phyloP scores from a whole-genome alignment of 441 rosid species.

The Raphanus hybrid region DNA sequence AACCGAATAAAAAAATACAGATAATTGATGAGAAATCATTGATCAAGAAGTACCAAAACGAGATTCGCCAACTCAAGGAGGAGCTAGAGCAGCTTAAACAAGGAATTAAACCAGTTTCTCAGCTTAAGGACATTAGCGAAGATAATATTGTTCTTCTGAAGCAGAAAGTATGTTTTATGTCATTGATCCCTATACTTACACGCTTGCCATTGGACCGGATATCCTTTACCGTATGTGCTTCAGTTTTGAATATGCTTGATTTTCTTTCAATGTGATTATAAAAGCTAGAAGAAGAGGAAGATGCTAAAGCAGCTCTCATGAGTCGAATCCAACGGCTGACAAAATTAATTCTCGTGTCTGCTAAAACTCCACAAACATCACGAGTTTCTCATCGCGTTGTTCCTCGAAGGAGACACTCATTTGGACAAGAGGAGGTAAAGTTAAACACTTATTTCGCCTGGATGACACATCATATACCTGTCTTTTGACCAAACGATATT shows the following conservation, averaged over 20 bases:
- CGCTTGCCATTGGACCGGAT: slow-evolving; percentile 2
- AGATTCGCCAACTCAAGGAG: slow-evolving; percentile 73
- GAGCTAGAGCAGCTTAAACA: slow-evolving; percentile 69
- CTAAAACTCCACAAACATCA: slow-evolving; percentile 82
- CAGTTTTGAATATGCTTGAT: slow-evolving; percentile 12
- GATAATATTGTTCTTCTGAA: slow-evolving; percentile 82
- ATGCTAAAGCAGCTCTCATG: slow-evolving; percentile 94
- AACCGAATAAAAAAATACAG: slow-evolving; percentile 40
- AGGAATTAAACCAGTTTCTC: slow-evolving; percentile 79
- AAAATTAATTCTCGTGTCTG: slow-evolving; percentile 92
- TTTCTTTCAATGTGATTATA: slow-evolving; percentile 42
- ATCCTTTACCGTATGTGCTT: slow-evolving; percentile 15
- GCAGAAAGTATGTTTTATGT: slow-evolving; percentile 72
- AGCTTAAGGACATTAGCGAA: slow-evolving; percentile 61
- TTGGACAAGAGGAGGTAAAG: slow-evolving; percentile 98
- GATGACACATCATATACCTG: slow-evolving; percentile 18
- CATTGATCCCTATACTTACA: slow-evolving; percentile 13
- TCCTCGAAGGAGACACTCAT: slow-evolving; percentile 97
- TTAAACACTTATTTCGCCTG: slow-evolving; percentile 26
- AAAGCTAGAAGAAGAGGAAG: slow-evolving; percentile 98
- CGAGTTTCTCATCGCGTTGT: slow-evolving; percentile 69
- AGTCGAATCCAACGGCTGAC: slow-evolving; percentile 96
- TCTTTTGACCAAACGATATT: neutral
- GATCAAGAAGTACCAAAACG: slow-evolving; percentile 76
- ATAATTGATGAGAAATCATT: slow-evolving; percentile 79